phyloP scores from a whole-genome alignment of 2,329 filamentous ascomycete species.

The Fusarium circinatum region DNA sequence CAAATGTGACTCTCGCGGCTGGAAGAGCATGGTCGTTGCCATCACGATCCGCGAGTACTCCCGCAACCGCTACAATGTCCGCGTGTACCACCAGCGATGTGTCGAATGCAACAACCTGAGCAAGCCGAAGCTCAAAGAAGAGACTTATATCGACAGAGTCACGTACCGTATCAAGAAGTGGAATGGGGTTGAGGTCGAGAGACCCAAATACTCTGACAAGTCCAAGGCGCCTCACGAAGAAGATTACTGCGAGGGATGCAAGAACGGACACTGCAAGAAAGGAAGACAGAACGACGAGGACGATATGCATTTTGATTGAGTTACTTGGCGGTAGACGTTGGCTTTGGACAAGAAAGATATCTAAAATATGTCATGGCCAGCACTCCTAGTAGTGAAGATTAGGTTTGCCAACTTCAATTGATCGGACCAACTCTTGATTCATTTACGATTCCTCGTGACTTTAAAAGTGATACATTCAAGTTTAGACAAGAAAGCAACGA shows the following conservation, averaged over 20 bases:
- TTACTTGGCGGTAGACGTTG: no score
- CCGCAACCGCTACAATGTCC: background rate
- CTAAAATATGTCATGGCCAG: background rate
- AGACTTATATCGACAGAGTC: background rate
- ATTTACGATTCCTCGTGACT: no score
- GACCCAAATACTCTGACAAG: background rate
- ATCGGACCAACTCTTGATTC: no score
- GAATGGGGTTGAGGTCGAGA: background rate
- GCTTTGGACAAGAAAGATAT: background rate
- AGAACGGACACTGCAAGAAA: background rate
- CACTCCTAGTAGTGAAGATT: fast-evolving
- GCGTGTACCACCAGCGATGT: background rate
- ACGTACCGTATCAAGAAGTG: background rate
- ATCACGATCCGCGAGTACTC: background rate
- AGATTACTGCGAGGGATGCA: background rate
- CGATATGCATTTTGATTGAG: background rate
- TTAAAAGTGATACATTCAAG: no score
- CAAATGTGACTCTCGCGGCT: fast-evolving
- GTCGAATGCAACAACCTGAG: fast-evolving
- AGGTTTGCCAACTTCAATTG: no score
- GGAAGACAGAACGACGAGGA: fast-evolving
- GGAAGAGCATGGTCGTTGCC: background rate
- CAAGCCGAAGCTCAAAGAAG: background rate
- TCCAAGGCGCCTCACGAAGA: background rate
- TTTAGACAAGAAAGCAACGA: no score